Base-by-base conservation (phyloP, 1,139 yeast genomes). In the Casaregolazyma lundiana region DNA sequence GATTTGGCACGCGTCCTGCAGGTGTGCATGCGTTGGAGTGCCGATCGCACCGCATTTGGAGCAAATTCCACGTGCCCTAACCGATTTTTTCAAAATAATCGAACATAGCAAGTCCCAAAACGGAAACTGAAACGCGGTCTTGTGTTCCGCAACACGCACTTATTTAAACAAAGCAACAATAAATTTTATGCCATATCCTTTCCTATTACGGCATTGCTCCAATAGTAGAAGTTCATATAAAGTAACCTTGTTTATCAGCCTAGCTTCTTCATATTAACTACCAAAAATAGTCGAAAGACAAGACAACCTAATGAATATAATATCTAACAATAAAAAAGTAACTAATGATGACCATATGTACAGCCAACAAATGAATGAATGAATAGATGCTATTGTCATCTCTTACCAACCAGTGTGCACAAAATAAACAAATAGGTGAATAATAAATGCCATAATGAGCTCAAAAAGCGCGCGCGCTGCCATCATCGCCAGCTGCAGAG, bases 401-500 rank as follows among this genome's bases (percentile, higher is more conserved):
- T 34, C 21, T 18, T 34, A 17, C 21, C 21, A 34, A 16, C 21
- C 36, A 34, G 21, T 34, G 36, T 18, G 19, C 21, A 34, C 21
- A 34, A 4, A 17, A 17, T 11, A 11, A 15, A 16, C 13, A 17
- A 18, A 34, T 3, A 15, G 15, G 16, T 6, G 16, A 17, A 16
- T 34, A 18, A 16, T 7, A 17, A 15, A 34, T 34, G 36, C 36
- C 36, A n/a, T n/a, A n/a, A n/a, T n/a, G n/a, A n/a, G n/a, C n/a
- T 17, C 41, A 24, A 16, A 15, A 16, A 24, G 34, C 41, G 24
- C 29, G 41, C 41, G 24, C 13, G 16, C n/a, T 24, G 19, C 29
- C 29, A 19, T 38, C 29, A n/a, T 22, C 17, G n/a, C 34, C 45
- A 13, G 35, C 38, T 11, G 45, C 44, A n/a, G 50, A 58, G 20